A percentile compares a stretch with the other conserved stretches of the same genome.
Evolutionary conservation across 352 stramenopile genomes (phyloP).

Genomic region (Aphanomyces astaci): DNA sequence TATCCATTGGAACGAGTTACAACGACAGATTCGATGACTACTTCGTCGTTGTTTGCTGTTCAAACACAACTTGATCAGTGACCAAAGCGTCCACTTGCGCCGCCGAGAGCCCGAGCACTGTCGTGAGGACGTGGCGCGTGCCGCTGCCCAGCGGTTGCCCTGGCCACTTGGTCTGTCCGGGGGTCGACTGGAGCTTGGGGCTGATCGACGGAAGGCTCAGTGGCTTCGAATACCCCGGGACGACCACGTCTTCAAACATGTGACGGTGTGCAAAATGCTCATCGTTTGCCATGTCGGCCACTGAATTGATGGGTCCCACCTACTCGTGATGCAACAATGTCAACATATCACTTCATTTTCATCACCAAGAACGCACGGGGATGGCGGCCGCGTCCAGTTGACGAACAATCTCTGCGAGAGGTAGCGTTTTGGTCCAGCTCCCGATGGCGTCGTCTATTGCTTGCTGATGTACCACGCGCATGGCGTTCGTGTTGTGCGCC

Average conservation of each 20-base stretch:
- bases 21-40: not conserved
- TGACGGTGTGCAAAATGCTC: conserved; percentile 58
- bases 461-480: conserved; percentile 48
- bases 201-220: conserved; percentile 63
- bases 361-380: conserved; percentile 31
- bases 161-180: conserved; percentile 51
- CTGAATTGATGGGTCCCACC: conserved; percentile 60
- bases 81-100: conserved; percentile 50
- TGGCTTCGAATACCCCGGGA: conserved; percentile 28
- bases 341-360: too few relatives aligned
- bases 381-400: conserved; percentile 51
- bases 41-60: conserved; percentile 17
- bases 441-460: conserved; percentile 58
- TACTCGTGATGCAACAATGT: too few relatives aligned
- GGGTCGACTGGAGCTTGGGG: conserved; percentile 56
- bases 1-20: too few relatives aligned
- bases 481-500: conserved; percentile 51
- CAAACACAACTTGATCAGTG: conserved; percentile 56
- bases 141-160: conserved; percentile 63
- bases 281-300: conserved; percentile 70
- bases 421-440: conserved; percentile 42
- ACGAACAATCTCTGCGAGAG: conserved; percentile 39
- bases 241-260: conserved; percentile 70
- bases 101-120: conserved; percentile 46
- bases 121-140: conserved; percentile 48